Evolutionary conservation across 306 rosid species (phyloP).

Genomic region (Gastrolobium bilobum): DNA sequence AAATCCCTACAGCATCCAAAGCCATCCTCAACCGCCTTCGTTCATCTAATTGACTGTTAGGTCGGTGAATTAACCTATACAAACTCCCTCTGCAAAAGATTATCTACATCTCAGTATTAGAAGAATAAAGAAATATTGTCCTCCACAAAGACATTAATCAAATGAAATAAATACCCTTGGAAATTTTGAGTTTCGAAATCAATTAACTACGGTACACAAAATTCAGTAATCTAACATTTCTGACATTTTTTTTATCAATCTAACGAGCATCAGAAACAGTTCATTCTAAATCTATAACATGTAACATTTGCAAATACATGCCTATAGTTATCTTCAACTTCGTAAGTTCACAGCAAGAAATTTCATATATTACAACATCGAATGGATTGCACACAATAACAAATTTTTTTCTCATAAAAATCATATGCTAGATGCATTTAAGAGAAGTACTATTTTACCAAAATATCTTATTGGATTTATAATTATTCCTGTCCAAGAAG

Average conservation of each 20-base stretch:
- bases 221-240: neutral
- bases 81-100: constrained; percentile 92
- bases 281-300: constrained; percentile 6
- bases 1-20: constrained; percentile 85
- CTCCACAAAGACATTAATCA: constrained; percentile 30
- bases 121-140: constrained; percentile 27
- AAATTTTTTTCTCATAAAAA: neutral
- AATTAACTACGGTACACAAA: neutral
- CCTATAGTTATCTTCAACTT: neutral
- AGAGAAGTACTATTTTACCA: neutral
- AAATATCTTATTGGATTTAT: neutral
- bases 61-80: constrained; percentile 96
- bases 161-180: constrained; percentile 28
- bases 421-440: neutral
- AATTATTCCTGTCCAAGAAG: neutral
- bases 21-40: constrained; percentile 98
- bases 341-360: constrained; percentile 9
- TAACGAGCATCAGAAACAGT: constrained; percentile 25
- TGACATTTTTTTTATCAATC: neutral
- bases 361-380: constrained; percentile 22
- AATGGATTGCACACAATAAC: neutral
- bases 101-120: constrained; percentile 52
- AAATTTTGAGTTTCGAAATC: neutral
- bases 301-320: constrained; percentile 27
- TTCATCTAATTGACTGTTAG: constrained; percentile 96